Base-by-base conservation (phyloP, 2,329 filamentous ascomycete genomes). In the Aaosphaeria pasadenensis region DNA sequence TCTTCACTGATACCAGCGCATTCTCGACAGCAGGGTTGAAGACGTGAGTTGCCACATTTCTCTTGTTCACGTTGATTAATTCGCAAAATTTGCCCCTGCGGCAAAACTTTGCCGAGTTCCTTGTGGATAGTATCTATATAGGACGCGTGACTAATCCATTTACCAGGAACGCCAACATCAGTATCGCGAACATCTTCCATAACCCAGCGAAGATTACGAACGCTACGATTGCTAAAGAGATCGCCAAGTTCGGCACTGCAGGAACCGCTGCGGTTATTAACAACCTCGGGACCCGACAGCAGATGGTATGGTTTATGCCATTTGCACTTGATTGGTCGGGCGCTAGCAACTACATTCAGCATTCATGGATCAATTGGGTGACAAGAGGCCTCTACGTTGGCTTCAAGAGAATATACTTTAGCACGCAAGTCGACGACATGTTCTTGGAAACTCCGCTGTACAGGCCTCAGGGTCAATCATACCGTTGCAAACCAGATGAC, bases 361-460 rank as follows among this genome's bases (percentile, higher is more conserved):
- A 85, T 64, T 74, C 81, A 7, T 84, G 79, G 75, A 84, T 85
- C 50, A 77, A 77, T 55, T 85, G 81, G 82, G 62, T 82, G 32
- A 84, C 82, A 5, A 75, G 80, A 51, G 82, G 82, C 35, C 63
- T 84, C 6, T 79, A 80, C 52, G 70, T 78, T 7, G 81, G 81
- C n/a, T 77, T 79, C 59, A 75, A 79, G 45, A 75, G 80, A 52
- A 71, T 78, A 35, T 76, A 81, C 51, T 64, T 83, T 33, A 78
- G 71, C 65, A 77, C 80, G 9, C 81, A 84, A 57, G 77, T 85
- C 31, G 83, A 86, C 56, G 83, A 86, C 54, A 80, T 86, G 72
- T 80, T 84, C 55, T 70, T 86, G 17, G 69, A 72, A 60, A 73
- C 70, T 3, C 60, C 60, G 4, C 49, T 74, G 29, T 74, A 73